Evolutionary conservation across 352 stramenopile genomes (phyloP), one percentile per base, ranked within the genome.

Genomic region (Globisporangium okanoganense): DNA sequence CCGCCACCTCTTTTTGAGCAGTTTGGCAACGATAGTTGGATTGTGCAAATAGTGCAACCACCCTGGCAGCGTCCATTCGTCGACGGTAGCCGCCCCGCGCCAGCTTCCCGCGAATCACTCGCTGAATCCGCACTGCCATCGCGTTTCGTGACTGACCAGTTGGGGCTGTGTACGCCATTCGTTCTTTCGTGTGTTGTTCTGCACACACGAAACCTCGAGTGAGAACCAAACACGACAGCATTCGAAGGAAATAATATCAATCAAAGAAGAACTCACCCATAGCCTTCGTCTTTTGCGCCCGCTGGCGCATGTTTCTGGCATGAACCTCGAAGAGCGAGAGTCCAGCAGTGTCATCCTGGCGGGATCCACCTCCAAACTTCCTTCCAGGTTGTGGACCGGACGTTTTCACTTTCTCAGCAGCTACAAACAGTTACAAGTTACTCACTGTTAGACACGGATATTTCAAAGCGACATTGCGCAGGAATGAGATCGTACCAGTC

Each of bases 41-140:
- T 56, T 85, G 76, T 8, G 75, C 66, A 4, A 67, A 66, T 36
- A 76, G 56, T 0, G 71, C 76, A 38, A 85, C 71, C 22, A 52
- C 29, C 31, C 66, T 58, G 0, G 73, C 71, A 33, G 64, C 67
- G 20, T 66, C 50, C 18, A 67, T 13, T 38, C 69, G 71, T 8
- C 62, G 53, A 38, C 5, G 61, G 56, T 82, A 85, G 3, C 24
- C 52, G 22, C 64, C 44, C 6, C 75, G 76, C n/a, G 73, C 76
- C 14, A 73, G 58, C 3, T 61, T 68, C 10, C 76, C 73, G 51
- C 76, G 72, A n/a, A 72, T 58, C 25, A 56, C 50, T 7, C 67
- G 76, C 47, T 85, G 75, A 61, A 87, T 82, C 3, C 64, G 65
- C 35, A 62, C 66, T 6, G 70, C 78, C 78, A 88, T 82, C 2